Conservation (phyloP, 768 basidiomycete genomes). For the Pluteus cervinus region DNA sequence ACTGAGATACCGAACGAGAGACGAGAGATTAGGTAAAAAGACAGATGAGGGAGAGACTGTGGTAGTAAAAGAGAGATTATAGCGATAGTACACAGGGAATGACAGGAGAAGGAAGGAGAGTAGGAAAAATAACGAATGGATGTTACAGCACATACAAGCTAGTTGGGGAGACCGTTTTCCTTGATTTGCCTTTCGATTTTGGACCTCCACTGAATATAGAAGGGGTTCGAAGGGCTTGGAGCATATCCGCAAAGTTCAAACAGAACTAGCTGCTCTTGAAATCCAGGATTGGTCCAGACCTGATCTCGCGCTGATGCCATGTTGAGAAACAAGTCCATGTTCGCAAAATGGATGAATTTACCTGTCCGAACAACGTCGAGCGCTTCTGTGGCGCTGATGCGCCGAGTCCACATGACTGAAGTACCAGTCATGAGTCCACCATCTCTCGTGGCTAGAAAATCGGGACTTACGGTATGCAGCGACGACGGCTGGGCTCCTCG, state of each 20-base stretch:
- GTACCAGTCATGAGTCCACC: conserved; percentile 4
- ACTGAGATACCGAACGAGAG: too few relatives aligned
- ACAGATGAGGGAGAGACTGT: too few relatives aligned
- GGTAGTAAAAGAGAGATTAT: too few relatives aligned
- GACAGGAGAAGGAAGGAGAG: conserved; percentile 3
- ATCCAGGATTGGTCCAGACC: conserved; percentile 75
- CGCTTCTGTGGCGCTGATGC: conserved; percentile 50
- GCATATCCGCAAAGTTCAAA: conserved; percentile 69
- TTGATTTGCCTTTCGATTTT: conserved; percentile 45
- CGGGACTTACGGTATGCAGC: conserved; percentile 64
- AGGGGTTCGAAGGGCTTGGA: conserved; percentile 52
- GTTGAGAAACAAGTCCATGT: conserved; percentile 1
- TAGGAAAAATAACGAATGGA: conserved; percentile 1
- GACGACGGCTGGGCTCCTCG: conserved; percentile 63
- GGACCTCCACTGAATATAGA: conserved; percentile 62
- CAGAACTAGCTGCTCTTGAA: conserved; percentile 72
- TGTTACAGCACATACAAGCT: conserved; percentile 3
- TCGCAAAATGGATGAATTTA: conserved; percentile 21
- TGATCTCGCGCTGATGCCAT: conserved; percentile 55
- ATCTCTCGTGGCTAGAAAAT: too few relatives aligned
- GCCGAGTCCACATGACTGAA: conserved; percentile 63
- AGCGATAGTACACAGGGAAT: conserved; percentile 3
- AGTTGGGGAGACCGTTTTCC: conserved; percentile 30
- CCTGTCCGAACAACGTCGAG: conserved; percentile 57
- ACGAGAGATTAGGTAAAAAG: too few relatives aligned